These are phyloP conservation scores for Candida broadrunensis DNA, from an alignment of 805 yeast genomes.

Conservation along the genomic window DNA sequence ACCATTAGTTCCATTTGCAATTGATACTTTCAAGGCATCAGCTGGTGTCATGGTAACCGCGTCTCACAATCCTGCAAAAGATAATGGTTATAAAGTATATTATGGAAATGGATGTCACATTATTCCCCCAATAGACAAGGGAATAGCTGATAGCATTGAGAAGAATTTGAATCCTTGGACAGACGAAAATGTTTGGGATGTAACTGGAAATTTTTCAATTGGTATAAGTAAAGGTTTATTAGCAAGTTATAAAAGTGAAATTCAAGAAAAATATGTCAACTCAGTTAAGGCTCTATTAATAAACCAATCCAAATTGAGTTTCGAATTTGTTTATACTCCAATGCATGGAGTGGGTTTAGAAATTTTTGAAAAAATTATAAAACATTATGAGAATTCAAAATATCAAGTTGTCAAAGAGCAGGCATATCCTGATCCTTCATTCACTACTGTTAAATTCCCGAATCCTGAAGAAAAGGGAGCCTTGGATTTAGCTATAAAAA, in stretches of 20 bases:
- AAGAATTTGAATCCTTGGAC: constrained; percentile 59
- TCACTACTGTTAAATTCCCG: constrained; percentile 85
- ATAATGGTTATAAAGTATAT: constrained; percentile 93
- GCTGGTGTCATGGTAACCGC: constrained; percentile 95
- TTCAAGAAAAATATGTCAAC: constrained; percentile 40
- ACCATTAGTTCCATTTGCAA: constrained; percentile 88
- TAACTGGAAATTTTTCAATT: constrained; percentile 29
- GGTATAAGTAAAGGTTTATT: constrained; percentile 27
- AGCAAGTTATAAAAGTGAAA: constrained; percentile 38
- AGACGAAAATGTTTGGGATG: constrained; percentile 45
- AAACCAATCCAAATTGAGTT: constrained; percentile 17
- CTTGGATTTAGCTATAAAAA: constrained; percentile 60
- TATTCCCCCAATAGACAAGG: constrained; percentile 83
- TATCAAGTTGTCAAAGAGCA: constrained; percentile 54
- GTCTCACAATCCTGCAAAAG: constrained; percentile 80
- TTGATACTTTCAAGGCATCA: constrained; percentile 58
- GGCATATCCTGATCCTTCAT: constrained; percentile 74
- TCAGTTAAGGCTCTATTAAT: constrained; percentile 28
- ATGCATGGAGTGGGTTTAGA: constrained; percentile 93
- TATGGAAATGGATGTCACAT: constrained; percentile 94
- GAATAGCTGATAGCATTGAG: constrained; percentile 64
- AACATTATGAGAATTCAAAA: constrained; percentile 28
- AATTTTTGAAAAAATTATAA: constrained; percentile 45
- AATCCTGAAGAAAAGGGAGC: constrained; percentile 97
- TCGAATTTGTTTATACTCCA: constrained; percentile 79